phyloP scores from a whole-genome alignment of 2,329 filamentous ascomycete genomes.

The Balansia obtecta region DNA sequence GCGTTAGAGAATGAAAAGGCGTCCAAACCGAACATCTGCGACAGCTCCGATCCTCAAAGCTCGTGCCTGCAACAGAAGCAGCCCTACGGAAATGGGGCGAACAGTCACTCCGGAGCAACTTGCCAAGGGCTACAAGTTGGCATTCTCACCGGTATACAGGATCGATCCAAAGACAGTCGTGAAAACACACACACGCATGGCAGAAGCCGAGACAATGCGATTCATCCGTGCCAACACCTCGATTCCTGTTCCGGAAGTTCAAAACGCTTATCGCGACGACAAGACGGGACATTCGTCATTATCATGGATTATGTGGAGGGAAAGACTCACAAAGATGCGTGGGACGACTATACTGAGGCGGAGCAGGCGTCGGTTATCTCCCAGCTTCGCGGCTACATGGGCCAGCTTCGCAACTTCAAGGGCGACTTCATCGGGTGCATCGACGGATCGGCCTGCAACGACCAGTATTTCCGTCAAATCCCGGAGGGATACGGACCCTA shows the following conservation, averaged over 20 bases:
- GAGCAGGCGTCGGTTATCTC: slow-evolving; percentile 9
- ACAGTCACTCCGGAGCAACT: neutral
- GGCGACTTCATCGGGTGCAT: slow-evolving; percentile 10
- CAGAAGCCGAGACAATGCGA: slow-evolving; percentile 7
- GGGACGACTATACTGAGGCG: slow-evolving; percentile 7
- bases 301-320: slow-evolving; percentile 12
- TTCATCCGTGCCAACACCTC: slow-evolving; percentile 7
- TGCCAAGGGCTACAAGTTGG: neutral
- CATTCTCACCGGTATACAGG: neutral
- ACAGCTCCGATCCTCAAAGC: no score
- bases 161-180: slow-evolving; percentile 5
- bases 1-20: no score
- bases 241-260: slow-evolving; percentile 8
- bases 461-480: slow-evolving; percentile 9
- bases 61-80: no score
- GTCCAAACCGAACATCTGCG: no score
- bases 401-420: slow-evolving; percentile 10
- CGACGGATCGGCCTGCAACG: slow-evolving; percentile 11
- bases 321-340: slow-evolving; percentile 8
- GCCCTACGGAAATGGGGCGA: neutral
- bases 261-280: slow-evolving; percentile 6
- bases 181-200: slow-evolving; percentile 6
- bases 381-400: slow-evolving; percentile 11
- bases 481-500: slow-evolving; percentile 9
- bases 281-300: slow-evolving; percentile 7